A percentile compares a stretch with the other conserved stretches of the same genome.
Conservation (phyloP, 495 filamentous ascomycete species). For the Aspergillus wentii region DNA sequence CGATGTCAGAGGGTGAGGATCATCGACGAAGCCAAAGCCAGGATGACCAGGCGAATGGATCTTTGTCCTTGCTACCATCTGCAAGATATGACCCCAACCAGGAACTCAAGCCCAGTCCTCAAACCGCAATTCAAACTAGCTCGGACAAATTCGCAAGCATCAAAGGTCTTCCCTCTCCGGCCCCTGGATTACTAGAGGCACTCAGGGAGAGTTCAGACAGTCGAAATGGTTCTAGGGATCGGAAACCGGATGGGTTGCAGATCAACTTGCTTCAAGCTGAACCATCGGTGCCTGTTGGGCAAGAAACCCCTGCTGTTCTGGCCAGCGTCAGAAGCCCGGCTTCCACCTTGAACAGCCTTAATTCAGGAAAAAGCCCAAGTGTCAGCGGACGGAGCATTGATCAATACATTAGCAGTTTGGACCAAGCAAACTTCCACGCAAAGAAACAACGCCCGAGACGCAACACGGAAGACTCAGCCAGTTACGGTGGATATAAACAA, state of each 20-base stretch:
- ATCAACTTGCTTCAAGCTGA: slow-evolving; percentile 63
- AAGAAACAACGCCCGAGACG: slow-evolving; percentile 50
- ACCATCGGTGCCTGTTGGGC: slow-evolving; percentile 14
- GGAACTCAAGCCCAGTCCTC: slow-evolving; percentile 41
- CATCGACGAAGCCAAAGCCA: slow-evolving; percentile 22
- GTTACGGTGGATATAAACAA: slow-evolving; percentile 40
- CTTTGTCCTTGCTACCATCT: slow-evolving; percentile 41
- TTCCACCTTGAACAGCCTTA: slow-evolving; percentile 42
- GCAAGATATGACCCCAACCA: slow-evolving; percentile 44
- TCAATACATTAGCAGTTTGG: slow-evolving; percentile 83
- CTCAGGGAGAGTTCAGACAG: slow-evolving; percentile 54
- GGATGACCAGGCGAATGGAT: slow-evolving; percentile 22
- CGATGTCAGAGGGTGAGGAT: slow-evolving; percentile 43
- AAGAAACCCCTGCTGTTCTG: slow-evolving; percentile 18
- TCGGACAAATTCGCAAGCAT: slow-evolving; percentile 35
- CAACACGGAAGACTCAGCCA: slow-evolving; percentile 45
- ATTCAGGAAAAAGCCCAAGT: slow-evolving; percentile 46
- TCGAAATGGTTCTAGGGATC: slow-evolving; percentile 68
- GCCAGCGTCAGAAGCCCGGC: slow-evolving; percentile 44
- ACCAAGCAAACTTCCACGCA: slow-evolving; percentile 64
- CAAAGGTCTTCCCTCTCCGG: slow-evolving; percentile 57
- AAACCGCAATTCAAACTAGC: slow-evolving; percentile 46
- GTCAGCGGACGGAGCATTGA: slow-evolving; percentile 65
- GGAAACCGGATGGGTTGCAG: slow-evolving; percentile 79
- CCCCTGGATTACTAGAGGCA: slow-evolving; percentile 47